phyloP scores from a whole-genome alignment of 805 yeast species.

The Barnettozyma californica region DNA sequence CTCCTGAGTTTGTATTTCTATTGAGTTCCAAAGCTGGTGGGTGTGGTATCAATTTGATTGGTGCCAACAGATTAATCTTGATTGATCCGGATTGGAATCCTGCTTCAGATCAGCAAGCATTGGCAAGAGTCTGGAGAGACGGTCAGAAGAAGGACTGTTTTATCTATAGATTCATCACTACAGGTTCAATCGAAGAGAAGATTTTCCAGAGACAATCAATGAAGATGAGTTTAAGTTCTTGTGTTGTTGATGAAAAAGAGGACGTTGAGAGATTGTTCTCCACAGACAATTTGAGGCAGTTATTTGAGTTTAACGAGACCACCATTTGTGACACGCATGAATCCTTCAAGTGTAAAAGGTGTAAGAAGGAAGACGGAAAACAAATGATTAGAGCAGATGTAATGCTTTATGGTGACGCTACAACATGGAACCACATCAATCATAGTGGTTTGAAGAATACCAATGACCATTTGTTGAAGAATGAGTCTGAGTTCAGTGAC shows the following conservation, averaged over 20 bases:
- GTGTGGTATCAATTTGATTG: slow-evolving; percentile 94
- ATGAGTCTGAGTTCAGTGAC: slow-evolving; percentile 63
- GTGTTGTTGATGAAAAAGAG: slow-evolving; percentile 94
- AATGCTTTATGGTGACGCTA: slow-evolving; percentile 95
- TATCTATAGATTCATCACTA: slow-evolving; percentile 86
- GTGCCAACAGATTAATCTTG: slow-evolving; percentile 85
- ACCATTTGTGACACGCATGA: slow-evolving; percentile 90
- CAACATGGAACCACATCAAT: slow-evolving; percentile 92
- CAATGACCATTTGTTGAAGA: slow-evolving; percentile 71
- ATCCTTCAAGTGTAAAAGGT: slow-evolving; percentile 82
- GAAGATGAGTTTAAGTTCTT: slow-evolving; percentile 87
- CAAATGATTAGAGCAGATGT: slow-evolving; percentile 69
- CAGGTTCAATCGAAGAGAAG: slow-evolving; percentile 95
- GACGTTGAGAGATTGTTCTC: slow-evolving; percentile 92
- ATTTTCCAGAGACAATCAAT: slow-evolving; percentile 93
- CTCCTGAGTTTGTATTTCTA: slow-evolving; percentile 80
- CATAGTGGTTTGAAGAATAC: slow-evolving; percentile 55
- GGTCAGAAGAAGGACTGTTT: slow-evolving; percentile 97
- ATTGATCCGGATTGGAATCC: slow-evolving; percentile 98
- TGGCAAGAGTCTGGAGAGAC: slow-evolving; percentile 98
- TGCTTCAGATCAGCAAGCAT: slow-evolving; percentile 95
- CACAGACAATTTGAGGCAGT: slow-evolving; percentile 68
- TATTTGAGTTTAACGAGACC: slow-evolving; percentile 63
- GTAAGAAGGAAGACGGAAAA: slow-evolving; percentile 42
- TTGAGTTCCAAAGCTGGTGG: slow-evolving; percentile 97